Percentiles rank a stretch among this genome's conserved stretches.
phyloP scores from a whole-genome alignment of 1,284 basidiomycete genomes.

The Stygiomarasmius scandens region DNA sequence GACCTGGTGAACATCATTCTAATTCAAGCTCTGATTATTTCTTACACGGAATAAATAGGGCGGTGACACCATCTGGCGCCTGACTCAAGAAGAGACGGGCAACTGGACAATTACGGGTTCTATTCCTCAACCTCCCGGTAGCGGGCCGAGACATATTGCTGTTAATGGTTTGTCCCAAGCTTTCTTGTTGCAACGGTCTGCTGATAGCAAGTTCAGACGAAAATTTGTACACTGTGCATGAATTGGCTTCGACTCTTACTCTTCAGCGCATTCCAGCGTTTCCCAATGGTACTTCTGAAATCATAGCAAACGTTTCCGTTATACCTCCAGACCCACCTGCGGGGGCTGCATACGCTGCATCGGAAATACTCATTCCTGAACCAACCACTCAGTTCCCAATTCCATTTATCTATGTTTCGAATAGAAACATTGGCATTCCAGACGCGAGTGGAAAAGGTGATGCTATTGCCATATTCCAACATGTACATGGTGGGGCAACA shows the following conservation, averaged over 20 bases:
- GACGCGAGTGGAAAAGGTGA: conserved; percentile 49
- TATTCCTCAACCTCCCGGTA: conserved; percentile 63
- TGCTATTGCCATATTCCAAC: conserved; percentile 63
- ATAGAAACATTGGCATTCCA: conserved; percentile 59
- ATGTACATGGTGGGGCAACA: conserved; percentile 35
- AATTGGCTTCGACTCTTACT: conserved; percentile 63
- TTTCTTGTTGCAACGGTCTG: neutral
- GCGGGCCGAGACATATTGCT: conserved; percentile 68
- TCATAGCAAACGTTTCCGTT: conserved; percentile 58
- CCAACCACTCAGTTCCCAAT: conserved; percentile 48
- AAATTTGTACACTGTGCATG: conserved; percentile 64
- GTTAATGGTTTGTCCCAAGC: conserved; percentile 43
- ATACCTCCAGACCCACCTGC: conserved; percentile 52
- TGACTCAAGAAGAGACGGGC: conserved; percentile 40
- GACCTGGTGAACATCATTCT: conserved; percentile 57
- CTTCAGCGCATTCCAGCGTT: conserved; percentile 58
- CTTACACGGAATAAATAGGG: conserved; percentile 42
- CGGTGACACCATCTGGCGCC: conserved; percentile 66
- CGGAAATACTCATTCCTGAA: conserved; percentile 61
- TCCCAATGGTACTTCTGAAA: conserved; percentile 49
- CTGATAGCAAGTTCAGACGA: conserved; percentile 40
- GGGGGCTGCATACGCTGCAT: conserved; percentile 54
- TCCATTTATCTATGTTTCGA: conserved; percentile 69
- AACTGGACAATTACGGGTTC: conserved; percentile 60
- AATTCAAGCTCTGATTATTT: neutral